Conservation (phyloP, 768 basidiomycete species). For the Calocera cornea region DNA sequence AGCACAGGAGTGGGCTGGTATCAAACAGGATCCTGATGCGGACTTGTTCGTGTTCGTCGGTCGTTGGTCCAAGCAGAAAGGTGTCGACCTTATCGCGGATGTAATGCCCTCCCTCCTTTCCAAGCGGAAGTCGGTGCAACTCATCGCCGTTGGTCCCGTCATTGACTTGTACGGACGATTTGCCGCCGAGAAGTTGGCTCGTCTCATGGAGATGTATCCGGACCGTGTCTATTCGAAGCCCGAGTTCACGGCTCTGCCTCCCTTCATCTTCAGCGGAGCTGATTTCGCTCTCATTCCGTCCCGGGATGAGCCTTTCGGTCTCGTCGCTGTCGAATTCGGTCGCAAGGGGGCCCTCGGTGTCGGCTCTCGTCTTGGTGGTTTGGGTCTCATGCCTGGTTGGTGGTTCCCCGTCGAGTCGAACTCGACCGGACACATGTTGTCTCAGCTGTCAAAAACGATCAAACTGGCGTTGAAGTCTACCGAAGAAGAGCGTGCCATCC, state of each 20-base stretch:
- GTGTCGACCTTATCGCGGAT: constrained; percentile 93
- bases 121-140: constrained; percentile 71
- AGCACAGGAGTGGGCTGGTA: constrained; percentile 89
- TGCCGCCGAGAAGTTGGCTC: constrained; percentile 82
- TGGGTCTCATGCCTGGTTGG: constrained; percentile 97
- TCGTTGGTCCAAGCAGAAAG: constrained; percentile 97
- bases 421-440: constrained; percentile 86
- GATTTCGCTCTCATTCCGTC: constrained; percentile 94
- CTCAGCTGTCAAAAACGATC: constrained; percentile 86
- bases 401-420: constrained; percentile 97
- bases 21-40: constrained; percentile 78
- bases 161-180: constrained; percentile 93
- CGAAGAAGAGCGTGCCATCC: constrained; percentile 78
- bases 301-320: constrained; percentile 89
- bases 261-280: constrained; percentile 86
- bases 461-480: constrained; percentile 86
- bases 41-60: constrained; percentile 94
- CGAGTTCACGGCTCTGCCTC: constrained; percentile 87
- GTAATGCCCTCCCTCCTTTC: constrained; percentile 85
- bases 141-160: constrained; percentile 84
- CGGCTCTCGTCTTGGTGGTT: constrained; percentile 82
- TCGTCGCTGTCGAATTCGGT: constrained; percentile 93
- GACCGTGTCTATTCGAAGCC: constrained; percentile 93
- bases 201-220: constrained; percentile 90
- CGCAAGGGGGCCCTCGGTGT: constrained; percentile 93